Percentiles rank a stretch among this genome's conserved stretches.
These are phyloP conservation scores for Termitomyces sp. DNA, from an alignment of 768 basidiomycete genomes.

Conservation along the genomic window DNA sequence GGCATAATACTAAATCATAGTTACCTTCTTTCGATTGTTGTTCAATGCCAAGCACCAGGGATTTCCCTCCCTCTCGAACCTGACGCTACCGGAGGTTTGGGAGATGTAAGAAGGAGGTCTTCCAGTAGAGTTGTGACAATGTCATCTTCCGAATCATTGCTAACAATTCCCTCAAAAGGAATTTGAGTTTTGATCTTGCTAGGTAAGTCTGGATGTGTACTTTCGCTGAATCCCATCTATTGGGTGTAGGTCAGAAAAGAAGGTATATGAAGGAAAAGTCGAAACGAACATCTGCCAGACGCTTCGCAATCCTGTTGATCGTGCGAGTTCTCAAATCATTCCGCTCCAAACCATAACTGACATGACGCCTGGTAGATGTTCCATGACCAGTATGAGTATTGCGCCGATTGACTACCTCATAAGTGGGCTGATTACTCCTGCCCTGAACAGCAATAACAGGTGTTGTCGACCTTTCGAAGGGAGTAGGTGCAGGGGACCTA, in stretches of 20 bases:
- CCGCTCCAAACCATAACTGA: constrained; percentile 12
- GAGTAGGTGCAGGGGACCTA: neutral
- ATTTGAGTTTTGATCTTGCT: constrained; percentile 47
- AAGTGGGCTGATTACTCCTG: constrained; percentile 51
- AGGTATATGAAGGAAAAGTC: neutral
- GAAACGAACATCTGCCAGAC: constrained; percentile 57
- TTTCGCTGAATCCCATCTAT: constrained; percentile 74
- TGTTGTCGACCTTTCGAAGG: constrained; percentile 4
- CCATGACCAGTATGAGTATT: constrained; percentile 38
- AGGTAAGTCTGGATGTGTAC: constrained; percentile 46
- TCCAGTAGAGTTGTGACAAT: constrained; percentile 61
- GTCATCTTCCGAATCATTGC: constrained; percentile 58
- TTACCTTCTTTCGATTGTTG: neutral
- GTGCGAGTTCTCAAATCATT: constrained; percentile 33
- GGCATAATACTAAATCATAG: neutral
- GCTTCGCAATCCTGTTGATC: constrained; percentile 45
- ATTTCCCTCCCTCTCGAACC: constrained; percentile 30
- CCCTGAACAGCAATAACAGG: constrained; percentile 53
- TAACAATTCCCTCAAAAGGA: constrained; percentile 32
- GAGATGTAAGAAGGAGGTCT: constrained; percentile 44
- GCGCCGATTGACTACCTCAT: constrained; percentile 54
- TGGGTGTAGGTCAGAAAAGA: constrained; percentile 6
- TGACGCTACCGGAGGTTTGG: constrained; percentile 31
- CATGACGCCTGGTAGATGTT: constrained; percentile 18
- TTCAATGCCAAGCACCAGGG: constrained; percentile 43